Evolutionary conservation across 345 rosid genomes (phyloP).

Genomic region (Psidium friedrichsthalianum): DNA sequence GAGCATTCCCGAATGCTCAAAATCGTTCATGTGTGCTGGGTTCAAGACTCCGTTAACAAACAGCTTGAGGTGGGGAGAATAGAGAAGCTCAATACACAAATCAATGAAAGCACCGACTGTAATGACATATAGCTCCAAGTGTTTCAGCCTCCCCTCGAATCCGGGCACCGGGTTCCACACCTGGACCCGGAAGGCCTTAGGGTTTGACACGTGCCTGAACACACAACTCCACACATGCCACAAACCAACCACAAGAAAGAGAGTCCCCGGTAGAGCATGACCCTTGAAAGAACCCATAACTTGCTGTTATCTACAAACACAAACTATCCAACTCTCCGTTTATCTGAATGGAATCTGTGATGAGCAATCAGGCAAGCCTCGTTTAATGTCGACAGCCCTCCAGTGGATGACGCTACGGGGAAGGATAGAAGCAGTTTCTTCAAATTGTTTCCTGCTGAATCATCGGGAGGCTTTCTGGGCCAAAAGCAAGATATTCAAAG

Average conservation of each 20-base stretch:
- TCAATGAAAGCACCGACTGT: constrained; percentile 66
- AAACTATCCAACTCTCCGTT: neutral
- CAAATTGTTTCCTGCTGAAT: neutral
- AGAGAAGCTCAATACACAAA: constrained; percentile 77
- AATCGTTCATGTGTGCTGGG: constrained; percentile 85
- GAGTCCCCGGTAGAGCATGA: constrained; percentile 78
- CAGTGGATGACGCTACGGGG: neutral
- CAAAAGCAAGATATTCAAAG: neutral
- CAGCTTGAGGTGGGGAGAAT: constrained; percentile 85
- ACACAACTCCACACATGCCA: constrained; percentile 87
- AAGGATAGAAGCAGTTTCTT: neutral
- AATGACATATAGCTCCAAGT: constrained; percentile 80
- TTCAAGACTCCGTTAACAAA: constrained; percentile 70
- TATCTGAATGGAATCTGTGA: neutral
- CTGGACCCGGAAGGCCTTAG: constrained; percentile 59
- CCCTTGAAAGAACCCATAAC: constrained; percentile 93
- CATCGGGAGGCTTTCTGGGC: neutral
- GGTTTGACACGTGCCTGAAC: constrained; percentile 45
- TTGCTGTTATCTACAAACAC: neutral
- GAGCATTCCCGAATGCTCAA: constrained; percentile 96
- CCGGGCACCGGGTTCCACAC: constrained; percentile 87
- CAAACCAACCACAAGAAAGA: constrained; percentile 63
- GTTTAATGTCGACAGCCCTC: neutral
- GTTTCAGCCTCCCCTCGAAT: constrained; percentile 59
- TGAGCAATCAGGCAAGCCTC: neutral